Base-by-base conservation (phyloP, 208 protist species). In the Trypanosomatidae sp. region DNA sequence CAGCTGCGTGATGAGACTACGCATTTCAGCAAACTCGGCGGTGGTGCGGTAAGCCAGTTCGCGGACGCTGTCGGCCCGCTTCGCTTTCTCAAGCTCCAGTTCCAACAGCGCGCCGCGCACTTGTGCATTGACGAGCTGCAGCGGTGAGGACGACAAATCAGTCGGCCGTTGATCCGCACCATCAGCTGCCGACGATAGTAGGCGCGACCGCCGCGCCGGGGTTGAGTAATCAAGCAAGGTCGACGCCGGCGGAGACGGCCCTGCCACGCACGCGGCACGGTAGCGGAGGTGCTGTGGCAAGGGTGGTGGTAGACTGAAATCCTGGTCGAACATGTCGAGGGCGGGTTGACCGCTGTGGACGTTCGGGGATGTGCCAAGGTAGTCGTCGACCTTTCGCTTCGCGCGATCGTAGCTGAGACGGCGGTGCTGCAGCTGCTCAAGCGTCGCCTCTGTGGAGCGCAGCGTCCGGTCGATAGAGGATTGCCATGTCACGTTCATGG, bases 21-120 rank as follows among this genome's bases (percentile, higher is more conserved):
- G 73, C 62, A 96, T 41, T 66, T 93, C 87, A 0, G 79, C 80
- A 41, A 93, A 47, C 36, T 94, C 78, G 5, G 82, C 75, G 3
- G 73, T 73, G 49, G 81, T 56, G 39, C 81, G 76, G 58, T 73
- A 71, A 19, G 81, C 66, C 64, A 94, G 62, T 41, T 92, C 87
- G 22, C 80, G 85, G 33, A 91, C 76, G 56, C 78, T 79, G 71
- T 91, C 83, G 1, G 73, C 77, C 62, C 89, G 89, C n/a, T 89
- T 83, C 10, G 73, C 74, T 39, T 86, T 85, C 82, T 94, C 91
- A 43, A 92, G 82, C 75, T 93, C 88, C 33, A 96, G 67, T 70
- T 94, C 89, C 39, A 85, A 72, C 39, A 85, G 30, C 25, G 82
- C 81, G 22, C 85, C 90, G 22, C 86, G 80, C 69, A 94, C 58